Percentiles rank a stretch among this genome's conserved stretches.
These are phyloP conservation scores for Effrenium voratum DNA, from an alignment of 73 alveolate genomes.

Conservation along the genomic window DNA sequence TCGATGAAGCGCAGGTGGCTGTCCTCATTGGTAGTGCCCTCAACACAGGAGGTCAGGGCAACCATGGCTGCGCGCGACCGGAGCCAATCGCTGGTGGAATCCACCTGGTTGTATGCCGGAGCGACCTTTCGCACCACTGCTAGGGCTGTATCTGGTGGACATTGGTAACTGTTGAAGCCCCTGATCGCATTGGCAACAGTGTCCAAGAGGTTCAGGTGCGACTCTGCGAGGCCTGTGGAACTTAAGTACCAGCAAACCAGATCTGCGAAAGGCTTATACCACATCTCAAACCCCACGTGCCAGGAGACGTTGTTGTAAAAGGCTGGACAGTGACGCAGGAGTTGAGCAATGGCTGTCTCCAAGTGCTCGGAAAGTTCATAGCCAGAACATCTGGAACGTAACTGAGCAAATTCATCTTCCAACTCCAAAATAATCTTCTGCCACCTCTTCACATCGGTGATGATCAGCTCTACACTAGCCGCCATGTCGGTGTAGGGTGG, in stretches of 20 bases:
- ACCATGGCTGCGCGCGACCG: not conserved
- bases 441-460: slow-evolving; percentile 50
- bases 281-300: not conserved
- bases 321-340: not conserved
- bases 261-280: not conserved
- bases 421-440: slow-evolving; percentile 34
- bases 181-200: not conserved
- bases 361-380: not conserved
- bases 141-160: too few relatives aligned
- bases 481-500: slow-evolving; percentile 15
- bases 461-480: slow-evolving; percentile 8
- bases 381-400: slow-evolving; percentile 33
- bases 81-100: not conserved
- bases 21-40: not conserved
- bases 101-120: not conserved
- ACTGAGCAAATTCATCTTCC: slow-evolving; percentile 11
- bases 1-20: not conserved
- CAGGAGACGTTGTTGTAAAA: not conserved
- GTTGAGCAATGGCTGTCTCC: not conserved
- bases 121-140: too few relatives aligned
- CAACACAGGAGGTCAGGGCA: not conserved
- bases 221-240: not conserved
- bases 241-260: not conserved
- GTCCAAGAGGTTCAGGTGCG: not conserved
- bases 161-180: not conserved